Evolutionary conservation across 2,329 filamentous ascomycete species (phyloP).

Genomic region (Elsinoe arachidis): DNA sequence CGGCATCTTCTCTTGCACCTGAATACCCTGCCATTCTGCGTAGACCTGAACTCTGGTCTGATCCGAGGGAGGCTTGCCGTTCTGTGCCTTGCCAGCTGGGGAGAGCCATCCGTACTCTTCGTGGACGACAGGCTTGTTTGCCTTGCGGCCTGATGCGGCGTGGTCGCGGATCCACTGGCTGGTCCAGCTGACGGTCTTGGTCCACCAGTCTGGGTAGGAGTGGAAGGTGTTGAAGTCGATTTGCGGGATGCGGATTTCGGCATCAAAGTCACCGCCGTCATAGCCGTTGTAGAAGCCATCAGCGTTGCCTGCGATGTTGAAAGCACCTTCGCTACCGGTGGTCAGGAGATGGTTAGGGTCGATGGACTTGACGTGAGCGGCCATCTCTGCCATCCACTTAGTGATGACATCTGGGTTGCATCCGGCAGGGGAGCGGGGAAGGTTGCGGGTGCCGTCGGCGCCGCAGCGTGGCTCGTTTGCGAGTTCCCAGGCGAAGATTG

Average conservation of each 20-base stretch:
- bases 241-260: conserved; percentile 31
- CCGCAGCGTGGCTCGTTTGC: conserved; percentile 58
- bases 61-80: conserved; percentile 37
- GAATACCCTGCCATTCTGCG: conserved; percentile 43
- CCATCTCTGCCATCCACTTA: conserved; percentile 47
- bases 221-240: conserved; percentile 51
- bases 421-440: conserved; percentile 30
- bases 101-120: conserved; percentile 50
- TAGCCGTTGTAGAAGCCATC: conserved; percentile 28
- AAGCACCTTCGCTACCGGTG: conserved; percentile 41
- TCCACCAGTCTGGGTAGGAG: conserved; percentile 49
- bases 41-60: conserved; percentile 39
- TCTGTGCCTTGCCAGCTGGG: conserved; percentile 39
- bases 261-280: conserved; percentile 48
- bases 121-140: conserved; percentile 46
- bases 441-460: conserved; percentile 48
- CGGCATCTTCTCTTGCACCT: conserved; percentile 39
- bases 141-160: conserved; percentile 34
- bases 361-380: conserved; percentile 45
- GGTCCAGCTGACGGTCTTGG: conserved; percentile 44
- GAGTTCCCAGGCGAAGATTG: conserved; percentile 60
- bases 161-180: conserved; percentile 49
- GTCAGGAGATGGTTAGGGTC: conserved; percentile 48
- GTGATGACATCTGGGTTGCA: conserved; percentile 36
- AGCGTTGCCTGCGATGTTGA: not conserved